Percentiles rank a stretch among this genome's conserved stretches.
Evolutionary conservation across 2,329 filamentous ascomycete genomes (phyloP).

Genomic region (Neofusicoccum cordaticola): DNA sequence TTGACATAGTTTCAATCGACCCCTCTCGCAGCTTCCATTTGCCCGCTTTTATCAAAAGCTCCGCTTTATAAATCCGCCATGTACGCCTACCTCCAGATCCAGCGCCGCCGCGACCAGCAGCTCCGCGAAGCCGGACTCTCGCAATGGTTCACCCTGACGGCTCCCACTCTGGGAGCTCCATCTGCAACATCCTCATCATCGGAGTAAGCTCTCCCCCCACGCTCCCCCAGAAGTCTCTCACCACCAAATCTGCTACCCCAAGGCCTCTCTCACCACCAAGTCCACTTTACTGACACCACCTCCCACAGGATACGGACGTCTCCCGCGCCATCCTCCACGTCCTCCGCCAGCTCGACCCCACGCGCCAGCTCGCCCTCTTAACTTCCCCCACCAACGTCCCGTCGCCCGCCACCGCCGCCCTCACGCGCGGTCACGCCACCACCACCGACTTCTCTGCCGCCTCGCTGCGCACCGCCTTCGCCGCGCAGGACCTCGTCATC

Average conservation of each 20-base stretch:
- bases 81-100: conserved; percentile 15
- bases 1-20: neutral
- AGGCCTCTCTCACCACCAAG: neutral
- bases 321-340: conserved; percentile 27
- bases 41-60: neutral
- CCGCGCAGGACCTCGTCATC: conserved; percentile 25
- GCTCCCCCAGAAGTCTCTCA: neutral
- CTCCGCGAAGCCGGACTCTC: conserved; percentile 10
- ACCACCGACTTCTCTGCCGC: conserved; percentile 31
- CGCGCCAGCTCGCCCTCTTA: conserved; percentile 25
- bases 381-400: conserved; percentile 27
- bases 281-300: neutral
- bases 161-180: conserved; percentile 17
- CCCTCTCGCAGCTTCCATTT: conserved; percentile 9
- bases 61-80: neutral
- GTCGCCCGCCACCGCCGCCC: neutral
- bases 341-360: conserved; percentile 16
- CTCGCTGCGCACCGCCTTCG: conserved; percentile 28
- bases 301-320: conserved; percentile 26
- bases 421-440: neutral
- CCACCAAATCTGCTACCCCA: neutral
- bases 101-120: conserved; percentile 16
- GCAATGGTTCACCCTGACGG: conserved; percentile 15
- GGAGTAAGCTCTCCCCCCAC: conserved; percentile 23
- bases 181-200: conserved; percentile 27